Evolutionary conservation across 768 basidiomycete genomes (phyloP).

Genomic region (Hypholoma sublateritium): DNA sequence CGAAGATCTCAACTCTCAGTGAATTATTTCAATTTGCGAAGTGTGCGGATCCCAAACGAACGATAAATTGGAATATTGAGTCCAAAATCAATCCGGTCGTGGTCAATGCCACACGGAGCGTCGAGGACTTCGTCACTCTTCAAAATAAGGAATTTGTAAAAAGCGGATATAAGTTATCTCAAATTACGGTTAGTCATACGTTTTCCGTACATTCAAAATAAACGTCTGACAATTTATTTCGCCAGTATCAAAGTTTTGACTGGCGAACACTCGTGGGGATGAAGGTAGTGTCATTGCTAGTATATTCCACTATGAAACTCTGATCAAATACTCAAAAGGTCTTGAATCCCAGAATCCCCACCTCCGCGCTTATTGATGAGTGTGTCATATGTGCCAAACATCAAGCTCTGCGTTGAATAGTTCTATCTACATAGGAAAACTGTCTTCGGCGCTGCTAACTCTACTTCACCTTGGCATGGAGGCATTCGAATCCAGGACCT

Average conservation of each 20-base stretch:
- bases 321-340: constrained; percentile 31
- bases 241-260: constrained; percentile 78
- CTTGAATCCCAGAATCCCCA: constrained; percentile 54
- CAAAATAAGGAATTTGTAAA: constrained; percentile 58
- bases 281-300: constrained; percentile 45
- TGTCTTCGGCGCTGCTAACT: constrained; percentile 40
- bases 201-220: neutral
- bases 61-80: constrained; percentile 75
- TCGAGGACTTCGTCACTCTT: constrained; percentile 59
- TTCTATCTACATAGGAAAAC: constrained; percentile 27
- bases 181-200: constrained; percentile 54
- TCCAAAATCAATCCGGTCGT: constrained; percentile 66
- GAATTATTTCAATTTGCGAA: constrained; percentile 77
- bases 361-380: constrained; percentile 68
- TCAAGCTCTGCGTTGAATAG: neutral
- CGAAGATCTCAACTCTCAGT: constrained; percentile 68
- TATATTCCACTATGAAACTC: neutral
- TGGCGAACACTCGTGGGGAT: constrained; percentile 76
- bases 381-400: constrained; percentile 28
- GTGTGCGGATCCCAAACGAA: constrained; percentile 66
- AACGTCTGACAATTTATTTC: neutral
- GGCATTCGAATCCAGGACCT: constrained; percentile 65
- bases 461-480: constrained; percentile 64
- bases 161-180: constrained; percentile 57
- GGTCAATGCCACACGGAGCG: constrained; percentile 49